Conservation (phyloP, 345 rosid species). For the Conringia planisiliqua region DNA sequence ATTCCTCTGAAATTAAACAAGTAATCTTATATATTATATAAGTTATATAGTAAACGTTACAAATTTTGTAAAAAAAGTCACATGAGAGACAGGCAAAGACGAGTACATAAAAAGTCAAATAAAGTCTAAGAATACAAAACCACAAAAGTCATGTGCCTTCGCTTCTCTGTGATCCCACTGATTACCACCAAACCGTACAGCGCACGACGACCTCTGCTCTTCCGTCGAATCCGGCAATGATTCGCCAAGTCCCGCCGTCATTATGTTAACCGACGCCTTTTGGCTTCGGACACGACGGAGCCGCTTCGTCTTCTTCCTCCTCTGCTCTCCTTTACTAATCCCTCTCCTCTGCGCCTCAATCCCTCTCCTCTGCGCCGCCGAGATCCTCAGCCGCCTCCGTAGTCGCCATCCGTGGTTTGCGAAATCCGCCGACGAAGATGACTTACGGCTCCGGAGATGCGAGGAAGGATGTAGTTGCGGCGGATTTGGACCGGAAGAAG, state of each 20-base stretch:
- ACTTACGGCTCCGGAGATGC: conserved; percentile 40
- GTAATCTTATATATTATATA: too few relatives aligned
- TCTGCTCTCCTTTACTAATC: conserved; percentile 60
- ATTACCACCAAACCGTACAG: background rate
- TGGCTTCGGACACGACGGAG: conserved; percentile 51
- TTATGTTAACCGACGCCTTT: conserved; percentile 42
- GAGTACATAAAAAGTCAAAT: conserved; percentile 7
- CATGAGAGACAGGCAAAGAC: background rate
- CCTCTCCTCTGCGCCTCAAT: conserved; percentile 53
- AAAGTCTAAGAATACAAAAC: too few relatives aligned
- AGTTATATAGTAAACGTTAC: too few relatives aligned
- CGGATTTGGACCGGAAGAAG: conserved; percentile 34
- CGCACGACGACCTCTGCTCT: conserved; percentile 5
- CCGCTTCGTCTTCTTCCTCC: conserved; percentile 43
- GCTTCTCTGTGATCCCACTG: background rate
- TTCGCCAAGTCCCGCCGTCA: background rate
- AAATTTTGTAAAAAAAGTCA: background rate
- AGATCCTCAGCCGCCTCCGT: conserved; percentile 43
- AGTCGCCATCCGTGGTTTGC: conserved; percentile 27
- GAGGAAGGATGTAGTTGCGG: conserved; percentile 50
- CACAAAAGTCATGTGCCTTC: conserved; percentile 9
- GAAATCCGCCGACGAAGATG: conserved; percentile 30
- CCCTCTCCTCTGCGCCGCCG: conserved; percentile 52
- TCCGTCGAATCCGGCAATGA: background rate
- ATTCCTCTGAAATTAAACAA: too few relatives aligned